A percentile compares a stretch with the other conserved stretches of the same genome.
phyloP scores from a whole-genome alignment of 352 stramenopile species.

The Globisporangium megalacanthum region DNA sequence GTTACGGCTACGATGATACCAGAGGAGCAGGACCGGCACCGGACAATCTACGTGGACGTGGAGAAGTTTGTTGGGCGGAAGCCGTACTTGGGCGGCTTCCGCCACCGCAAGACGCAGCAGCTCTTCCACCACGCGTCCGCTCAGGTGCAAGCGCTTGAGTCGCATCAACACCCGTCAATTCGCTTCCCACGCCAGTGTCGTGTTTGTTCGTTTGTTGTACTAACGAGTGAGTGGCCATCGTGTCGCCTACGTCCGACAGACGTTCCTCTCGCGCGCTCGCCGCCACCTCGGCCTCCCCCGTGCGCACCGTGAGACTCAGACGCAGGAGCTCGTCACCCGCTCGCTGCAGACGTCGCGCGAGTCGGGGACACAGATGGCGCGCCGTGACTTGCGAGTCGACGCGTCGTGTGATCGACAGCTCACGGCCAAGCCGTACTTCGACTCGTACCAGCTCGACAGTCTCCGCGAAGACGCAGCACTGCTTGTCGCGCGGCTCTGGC shows the following conservation, averaged over 20 bases:
- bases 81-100: constrained; percentile 86
- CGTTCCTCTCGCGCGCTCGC: constrained; percentile 41
- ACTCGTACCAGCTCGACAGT: constrained; percentile 84
- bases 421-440: constrained; percentile 79
- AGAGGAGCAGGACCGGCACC: constrained; percentile 43
- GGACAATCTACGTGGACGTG: constrained; percentile 62
- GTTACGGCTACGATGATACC: background rate
- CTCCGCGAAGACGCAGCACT: constrained; percentile 69
- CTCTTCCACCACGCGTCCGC: constrained; percentile 89
- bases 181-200: no score
- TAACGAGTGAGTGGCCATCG: background rate
- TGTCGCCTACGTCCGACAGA: constrained; percentile 18
- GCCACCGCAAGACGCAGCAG: constrained; percentile 80
- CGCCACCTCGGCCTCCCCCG: constrained; percentile 28
- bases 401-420: constrained; percentile 54
- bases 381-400: constrained; percentile 70
- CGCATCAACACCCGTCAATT: no score
- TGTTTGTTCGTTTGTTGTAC: no score
- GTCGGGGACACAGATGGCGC: constrained; percentile 87
- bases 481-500: constrained; percentile 87
- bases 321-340: constrained; percentile 64
- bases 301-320: constrained; percentile 87
- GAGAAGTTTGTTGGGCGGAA: constrained; percentile 77
- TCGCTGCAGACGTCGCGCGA: constrained; percentile 86
- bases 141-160: constrained; percentile 40